Evolutionary conservation across 129 eudicot genomes (phyloP), one percentile per base, ranked within the genome.

Genomic region (Arctium lappa): DNA sequence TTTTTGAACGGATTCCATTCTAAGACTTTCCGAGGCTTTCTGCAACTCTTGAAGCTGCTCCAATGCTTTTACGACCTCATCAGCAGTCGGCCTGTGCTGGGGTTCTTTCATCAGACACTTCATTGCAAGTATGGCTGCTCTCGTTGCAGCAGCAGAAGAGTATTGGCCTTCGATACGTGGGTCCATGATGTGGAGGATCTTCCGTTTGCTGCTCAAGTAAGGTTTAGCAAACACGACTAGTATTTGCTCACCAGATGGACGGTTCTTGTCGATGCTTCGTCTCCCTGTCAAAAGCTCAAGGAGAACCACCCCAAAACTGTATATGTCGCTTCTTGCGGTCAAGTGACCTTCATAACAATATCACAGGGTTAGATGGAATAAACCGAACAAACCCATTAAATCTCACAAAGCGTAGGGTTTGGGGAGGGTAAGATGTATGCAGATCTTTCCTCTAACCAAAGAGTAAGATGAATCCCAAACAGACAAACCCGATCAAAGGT

Each of bases 241-340:
- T 62, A 84, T 87, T 18, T 90, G 92, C 81, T 92, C 93, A 37
- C 88, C 89, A 8, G 82, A 66, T 3, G 97, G 88, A 8, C 88
- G 91, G 81, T 92, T 88, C 56, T 84, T 86, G 86, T 92, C 97
- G 13, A 90, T 68, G 5, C 86, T 88, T 62, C 94, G 85, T 12
- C 92, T 87, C 6, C 97, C 94, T 0, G 97, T 87, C 74, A 92
- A 34, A 76, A 92, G 88, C 72, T 92, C 94, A 0, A 92, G 88
- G 27, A 92, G 88, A 18, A 92, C 97, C 22, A 92, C 94, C 73
- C 97, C 94, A 7, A 92, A 92, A 79, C 97, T 89, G 83, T 90
- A 92, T 69, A 92, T 86, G 73, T 92, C 97, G 29, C 94, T 92
- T 85, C 84, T 92, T 0, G 90, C 72, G 3, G 97, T 92, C 44